Base-by-base conservation (phyloP, 2,329 filamentous ascomycete genomes). In the Phyllosticta ampelicida region DNA sequence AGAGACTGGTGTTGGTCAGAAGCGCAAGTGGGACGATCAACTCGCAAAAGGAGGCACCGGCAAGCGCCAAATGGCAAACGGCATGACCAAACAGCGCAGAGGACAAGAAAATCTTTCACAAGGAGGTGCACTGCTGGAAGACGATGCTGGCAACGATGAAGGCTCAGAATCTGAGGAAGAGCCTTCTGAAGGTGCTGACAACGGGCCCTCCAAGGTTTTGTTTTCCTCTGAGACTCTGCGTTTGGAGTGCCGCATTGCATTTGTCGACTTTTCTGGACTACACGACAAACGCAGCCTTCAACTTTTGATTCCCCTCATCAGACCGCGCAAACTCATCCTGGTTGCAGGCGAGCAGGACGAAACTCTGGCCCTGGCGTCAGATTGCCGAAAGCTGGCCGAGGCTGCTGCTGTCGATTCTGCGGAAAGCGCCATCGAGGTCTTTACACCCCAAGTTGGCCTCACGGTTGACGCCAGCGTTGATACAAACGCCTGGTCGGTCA, bases 401-500 rank as follows among this genome's bases (percentile, higher is more conserved):
- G 73, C 73, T 13, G 78, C 75, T 61, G 70, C 72, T 30, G 74
- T 72, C 11, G 75, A 76, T 11, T 68, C 71, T 1, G 73, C 71
- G 5, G 75, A 75, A 49, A 77, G 78, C 44, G 73, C 75, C 51
- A 74, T 77, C 18, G 80, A 91, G 62, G 89, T 99, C 5, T 92
- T 92, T 68, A 90, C 89, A 0, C 94, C 94, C 1, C 72, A 76
- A 9, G 77, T 89, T n/a, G 90, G 90, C 21, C 77, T 80, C 30
- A 77, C 79, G 13, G 80, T 99, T 49, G 86, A 99, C 71, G 94
- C 92, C 11, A 96, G 91, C 67, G 92, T 97, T 49, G 94, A 99
- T 70, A 97, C 92, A 5, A 96, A 97, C 69, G 91, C 94, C 3
- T 99, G 95, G 94, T 86, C 89, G 21, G 88, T 99, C 61, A 95